phyloP scores from a whole-genome alignment of 495 filamentous ascomycete genomes.

The Penicillium maclennaniae region DNA sequence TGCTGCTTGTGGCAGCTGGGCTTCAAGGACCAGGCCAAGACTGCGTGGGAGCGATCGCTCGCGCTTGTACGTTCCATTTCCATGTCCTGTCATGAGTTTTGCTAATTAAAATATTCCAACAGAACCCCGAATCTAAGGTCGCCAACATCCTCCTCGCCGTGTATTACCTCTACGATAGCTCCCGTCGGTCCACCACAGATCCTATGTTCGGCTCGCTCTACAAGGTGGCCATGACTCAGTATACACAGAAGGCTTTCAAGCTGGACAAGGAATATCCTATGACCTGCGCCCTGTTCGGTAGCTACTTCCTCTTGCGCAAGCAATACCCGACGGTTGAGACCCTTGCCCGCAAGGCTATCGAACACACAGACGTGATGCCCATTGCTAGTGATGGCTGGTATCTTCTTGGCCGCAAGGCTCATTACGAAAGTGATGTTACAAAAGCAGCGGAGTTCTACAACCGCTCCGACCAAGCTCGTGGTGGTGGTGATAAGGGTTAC shows the following conservation, averaged over 20 bases:
- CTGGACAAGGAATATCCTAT: conserved; percentile 89
- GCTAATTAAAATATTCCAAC: neutral
- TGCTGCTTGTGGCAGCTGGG: conserved; percentile 95
- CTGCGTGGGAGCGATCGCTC: conserved; percentile 82
- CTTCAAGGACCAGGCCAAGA: conserved; percentile 85
- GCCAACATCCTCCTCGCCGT: conserved; percentile 86
- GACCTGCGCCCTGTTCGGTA: conserved; percentile 83
- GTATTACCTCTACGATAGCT: conserved; percentile 80
- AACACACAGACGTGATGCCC: conserved; percentile 89
- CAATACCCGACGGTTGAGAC: conserved; percentile 72
- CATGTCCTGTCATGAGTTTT: neutral
- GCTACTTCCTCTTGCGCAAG: conserved; percentile 80
- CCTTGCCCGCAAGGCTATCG: conserved; percentile 87
- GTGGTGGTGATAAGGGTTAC: conserved; percentile 81
- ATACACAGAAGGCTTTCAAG: conserved; percentile 91
- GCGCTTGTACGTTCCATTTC: conserved; percentile 51
- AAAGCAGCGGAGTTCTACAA: conserved; percentile 78
- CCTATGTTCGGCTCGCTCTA: conserved; percentile 76
- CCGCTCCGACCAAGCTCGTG: conserved; percentile 82
- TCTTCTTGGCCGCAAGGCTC: conserved; percentile 81
- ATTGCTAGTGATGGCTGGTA: conserved; percentile 98
- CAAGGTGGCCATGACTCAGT: conserved; percentile 89
- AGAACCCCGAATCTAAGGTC: conserved; percentile 84
- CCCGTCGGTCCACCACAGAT: conserved; percentile 69
- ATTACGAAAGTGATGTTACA: conserved; percentile 63